A percentile compares a stretch with the other conserved stretches of the same genome.
These are phyloP conservation scores for Spathaspora boniae DNA, from an alignment of 805 yeast genomes.

Conservation along the genomic window DNA sequence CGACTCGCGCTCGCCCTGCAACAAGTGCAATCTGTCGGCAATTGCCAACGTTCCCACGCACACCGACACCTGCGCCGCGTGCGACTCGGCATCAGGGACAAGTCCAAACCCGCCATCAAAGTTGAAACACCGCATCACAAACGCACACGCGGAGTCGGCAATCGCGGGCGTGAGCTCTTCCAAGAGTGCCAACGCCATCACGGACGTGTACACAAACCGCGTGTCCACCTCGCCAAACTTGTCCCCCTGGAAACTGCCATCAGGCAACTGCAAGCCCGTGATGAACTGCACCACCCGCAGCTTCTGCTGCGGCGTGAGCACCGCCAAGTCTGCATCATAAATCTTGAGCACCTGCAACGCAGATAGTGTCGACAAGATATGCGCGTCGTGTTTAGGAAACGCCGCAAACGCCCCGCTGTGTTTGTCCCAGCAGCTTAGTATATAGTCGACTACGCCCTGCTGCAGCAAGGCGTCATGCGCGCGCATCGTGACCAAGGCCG, in stretches of 20 bases:
- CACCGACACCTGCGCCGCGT: slow-evolving; percentile 87
- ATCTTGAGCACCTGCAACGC: slow-evolving; percentile 78
- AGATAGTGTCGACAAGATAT: slow-evolving; percentile 76
- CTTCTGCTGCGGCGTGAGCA: slow-evolving; percentile 28
- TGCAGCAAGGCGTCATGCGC: slow-evolving; percentile 53
- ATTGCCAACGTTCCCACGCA: slow-evolving; percentile 81
- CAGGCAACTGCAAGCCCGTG: slow-evolving; percentile 43
- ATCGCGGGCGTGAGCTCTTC: slow-evolving; percentile 55
- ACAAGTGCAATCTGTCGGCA: slow-evolving; percentile 51
- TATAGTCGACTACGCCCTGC: slow-evolving; percentile 63
- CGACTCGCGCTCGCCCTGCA: slow-evolving; percentile 28
- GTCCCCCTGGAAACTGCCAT: slow-evolving; percentile 89
- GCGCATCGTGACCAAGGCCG: slow-evolving; percentile 63
- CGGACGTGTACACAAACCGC: slow-evolving; percentile 80
- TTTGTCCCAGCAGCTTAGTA: slow-evolving; percentile 59
- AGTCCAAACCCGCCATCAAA: slow-evolving; percentile 96
- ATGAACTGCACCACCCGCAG: slow-evolving; percentile 33
- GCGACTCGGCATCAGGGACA: slow-evolving; percentile 93
- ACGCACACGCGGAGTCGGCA: slow-evolving; percentile 61
- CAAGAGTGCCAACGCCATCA: slow-evolving; percentile 68
- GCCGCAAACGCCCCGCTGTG: slow-evolving; percentile 83
- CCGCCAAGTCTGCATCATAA: slow-evolving; percentile 37
- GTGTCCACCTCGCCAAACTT: slow-evolving; percentile 90
- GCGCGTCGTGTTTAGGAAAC: slow-evolving; percentile 86
- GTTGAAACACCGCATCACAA: slow-evolving; percentile 69